Base-by-base conservation (phyloP, 352 stramenopile species). In the Globisporangium camurandrum region DNA sequence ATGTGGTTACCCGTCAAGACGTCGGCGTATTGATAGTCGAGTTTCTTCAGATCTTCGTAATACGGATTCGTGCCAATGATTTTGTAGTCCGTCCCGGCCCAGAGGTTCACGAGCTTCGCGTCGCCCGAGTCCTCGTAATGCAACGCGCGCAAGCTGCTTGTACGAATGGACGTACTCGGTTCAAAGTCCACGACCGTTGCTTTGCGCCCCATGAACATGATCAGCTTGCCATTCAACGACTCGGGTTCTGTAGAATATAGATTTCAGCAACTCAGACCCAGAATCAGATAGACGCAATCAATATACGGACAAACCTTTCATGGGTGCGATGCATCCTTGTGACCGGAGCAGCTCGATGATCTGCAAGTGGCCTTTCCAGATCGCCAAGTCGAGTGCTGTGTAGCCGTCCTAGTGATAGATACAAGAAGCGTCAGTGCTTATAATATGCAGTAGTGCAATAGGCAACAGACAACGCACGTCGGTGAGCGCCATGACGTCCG, bases 171-270 rank as follows among this genome's bases (percentile, higher is more conserved):
- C 24, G 77, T 88, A 53, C 66, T 86, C 1, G 75, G 80, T 60
- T 88, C 76, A 52, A 88, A 91, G 58, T 86, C 81, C 52, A 92
- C 80, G 57, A 92, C 75, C 5, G 77, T 88, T 27, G 77, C 80
- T 52, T 73, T 75, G 27, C 78, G 73, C 3, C 77, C 79, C 12
- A 88, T 54, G 56, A 88, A 77, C 22, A 67, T 58, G 27, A 92
- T 87, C 17, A 83, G 64, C 47, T 83, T 76, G 23, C 80, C 80
- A 37, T 92, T 92, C 6, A 92, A 60, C 44, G 68, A 84, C 51
- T 92, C 80, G 23, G 80, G 80, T 48, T 92, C 80, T 86, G 44
- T 24, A 26, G 10, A 38, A 7, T 17, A 1, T 17, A 27, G 17
- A 40, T 23, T 14, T 19, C 19, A 51, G 28, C 9, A 24, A 46